These are phyloP conservation scores for Yarrowia galli DNA, from an alignment of 1,139 yeast species.

Conservation along the genomic window DNA sequence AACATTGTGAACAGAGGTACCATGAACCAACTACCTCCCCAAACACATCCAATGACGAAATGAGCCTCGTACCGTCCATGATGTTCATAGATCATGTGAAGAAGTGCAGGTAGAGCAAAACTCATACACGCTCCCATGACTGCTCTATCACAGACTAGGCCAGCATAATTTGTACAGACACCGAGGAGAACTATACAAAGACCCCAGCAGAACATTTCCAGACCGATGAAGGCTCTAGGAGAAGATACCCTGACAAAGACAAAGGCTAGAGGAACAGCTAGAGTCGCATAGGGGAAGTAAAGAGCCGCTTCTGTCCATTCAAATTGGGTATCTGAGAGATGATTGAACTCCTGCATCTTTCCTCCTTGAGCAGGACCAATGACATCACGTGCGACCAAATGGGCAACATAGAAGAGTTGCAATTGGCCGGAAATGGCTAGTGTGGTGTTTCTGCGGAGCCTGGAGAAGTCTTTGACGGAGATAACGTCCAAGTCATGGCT, in stretches of 20 bases:
- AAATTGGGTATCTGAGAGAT: background rate
- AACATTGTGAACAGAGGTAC: conserved; percentile 9
- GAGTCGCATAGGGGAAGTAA: background rate
- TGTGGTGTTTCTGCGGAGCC: background rate
- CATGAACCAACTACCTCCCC: conserved; percentile 10
- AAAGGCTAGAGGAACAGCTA: background rate
- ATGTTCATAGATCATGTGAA: conserved; percentile 9
- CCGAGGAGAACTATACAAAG: conserved; percentile 6
- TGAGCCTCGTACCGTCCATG: conserved; percentile 12
- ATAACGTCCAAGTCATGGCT: too few relatives aligned
- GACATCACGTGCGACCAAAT: conserved; percentile 3
- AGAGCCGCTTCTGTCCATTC: conserved; percentile 8
- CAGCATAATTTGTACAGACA: conserved; percentile 10
- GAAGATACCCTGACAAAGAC: background rate
- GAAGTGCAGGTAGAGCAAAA: background rate
- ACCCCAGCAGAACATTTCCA: conserved; percentile 11
- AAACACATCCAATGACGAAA: background rate
- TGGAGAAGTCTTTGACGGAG: background rate
- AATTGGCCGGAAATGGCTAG: conserved; percentile 6
- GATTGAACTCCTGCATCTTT: conserved; percentile 2
- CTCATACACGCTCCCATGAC: conserved; percentile 11
- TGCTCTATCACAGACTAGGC: background rate
- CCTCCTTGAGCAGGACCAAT: conserved; percentile 12
- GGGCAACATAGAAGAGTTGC: conserved; percentile 11
- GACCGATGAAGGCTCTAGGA: background rate